Base-by-base conservation (phyloP, 305 asterid species). In the Fraxinus velutina region DNA sequence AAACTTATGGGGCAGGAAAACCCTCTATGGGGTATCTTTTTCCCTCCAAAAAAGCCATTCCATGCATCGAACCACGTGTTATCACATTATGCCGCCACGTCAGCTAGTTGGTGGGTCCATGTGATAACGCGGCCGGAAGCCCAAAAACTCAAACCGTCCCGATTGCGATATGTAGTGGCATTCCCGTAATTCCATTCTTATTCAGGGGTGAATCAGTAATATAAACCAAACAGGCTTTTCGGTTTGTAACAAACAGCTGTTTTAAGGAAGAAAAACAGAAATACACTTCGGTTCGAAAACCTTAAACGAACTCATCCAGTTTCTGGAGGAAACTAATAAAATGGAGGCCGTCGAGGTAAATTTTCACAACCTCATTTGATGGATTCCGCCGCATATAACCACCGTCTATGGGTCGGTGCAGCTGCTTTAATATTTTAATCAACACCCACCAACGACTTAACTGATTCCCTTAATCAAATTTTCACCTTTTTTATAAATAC, bases 1-100 rank as follows among this genome's bases (percentile, higher is more conserved):
- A 57, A 19, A 19, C 5, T 6, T 6, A 57, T 70, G 15, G 22
- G 75, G 75, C 27, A n/a, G 2, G 29, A 17, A 72, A 32, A 72
- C 13, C 76, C 15, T 47, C 60, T 47, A 47, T 47, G 57, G 57
- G 7, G 24, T 33, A 71, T 71, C 33, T 13, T 33, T 78, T 76
- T 79, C 82, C 84, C 86, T 57, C 82, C 88, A 57, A 76, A 82
- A 78, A 19, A 2, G 75, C 34, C 79, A 8, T 10, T 1, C 75
- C 79, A 75, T 33, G 83, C 80, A 47, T 9, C 66, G 22, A 22
- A 39, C 83, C 85, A 84, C 82, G 83, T 84, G 84, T 73, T 66
- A 82, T 39, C 79, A 79, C 36, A 24, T 70, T 71, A 21, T 75
- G 7, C 17, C 4, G 84, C 79, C 87, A 84, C 86, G 78, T 87